Percentiles rank a stretch among this genome's conserved stretches.
phyloP scores from a whole-genome alignment of 2,329 filamentous ascomycete genomes.

The Neoarthrinium moseri region DNA sequence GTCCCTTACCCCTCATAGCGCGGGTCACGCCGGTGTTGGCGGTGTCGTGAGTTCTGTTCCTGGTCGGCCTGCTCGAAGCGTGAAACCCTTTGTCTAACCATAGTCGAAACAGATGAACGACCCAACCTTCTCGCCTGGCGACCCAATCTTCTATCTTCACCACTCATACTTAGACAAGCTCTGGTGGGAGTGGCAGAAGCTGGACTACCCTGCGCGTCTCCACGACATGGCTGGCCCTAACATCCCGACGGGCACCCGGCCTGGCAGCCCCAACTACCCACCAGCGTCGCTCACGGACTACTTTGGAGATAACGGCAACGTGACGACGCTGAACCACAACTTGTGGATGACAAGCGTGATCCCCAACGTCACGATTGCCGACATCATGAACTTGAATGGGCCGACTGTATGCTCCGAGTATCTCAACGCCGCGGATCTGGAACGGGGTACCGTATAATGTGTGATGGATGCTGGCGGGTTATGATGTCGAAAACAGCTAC shows the following conservation, averaged over 20 bases:
- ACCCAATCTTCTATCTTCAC: conserved; percentile 25
- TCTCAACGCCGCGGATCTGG: conserved; percentile 1
- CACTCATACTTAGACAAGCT: conserved; percentile 23
- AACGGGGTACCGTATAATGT: background rate
- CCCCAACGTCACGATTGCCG: conserved; percentile 22
- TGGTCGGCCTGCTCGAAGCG: background rate
- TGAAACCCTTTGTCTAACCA: background rate
- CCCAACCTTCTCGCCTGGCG: conserved; percentile 11
- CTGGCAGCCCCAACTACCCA: conserved; percentile 1
- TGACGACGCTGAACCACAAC: conserved; percentile 24
- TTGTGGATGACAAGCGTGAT: conserved; percentile 22
- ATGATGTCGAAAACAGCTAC: background rate
- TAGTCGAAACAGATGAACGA: background rate
- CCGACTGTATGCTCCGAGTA: conserved; percentile 22
- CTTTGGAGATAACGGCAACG: conserved; percentile 23
- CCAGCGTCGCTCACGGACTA: conserved; percentile 9
- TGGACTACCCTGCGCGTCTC: conserved; percentile 17
- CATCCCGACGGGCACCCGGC: background rate
- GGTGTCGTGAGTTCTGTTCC: background rate
- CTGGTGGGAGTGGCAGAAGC: conserved; percentile 24
- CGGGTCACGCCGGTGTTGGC: background rate
- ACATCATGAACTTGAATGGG: conserved; percentile 21
- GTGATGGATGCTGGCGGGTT: background rate
- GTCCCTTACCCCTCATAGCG: background rate
- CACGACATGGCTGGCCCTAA: conserved; percentile 9